Evolutionary conservation across 805 yeast genomes (phyloP), one percentile per base, ranked within the genome.

Genomic region (Pichia kluyveri): DNA sequence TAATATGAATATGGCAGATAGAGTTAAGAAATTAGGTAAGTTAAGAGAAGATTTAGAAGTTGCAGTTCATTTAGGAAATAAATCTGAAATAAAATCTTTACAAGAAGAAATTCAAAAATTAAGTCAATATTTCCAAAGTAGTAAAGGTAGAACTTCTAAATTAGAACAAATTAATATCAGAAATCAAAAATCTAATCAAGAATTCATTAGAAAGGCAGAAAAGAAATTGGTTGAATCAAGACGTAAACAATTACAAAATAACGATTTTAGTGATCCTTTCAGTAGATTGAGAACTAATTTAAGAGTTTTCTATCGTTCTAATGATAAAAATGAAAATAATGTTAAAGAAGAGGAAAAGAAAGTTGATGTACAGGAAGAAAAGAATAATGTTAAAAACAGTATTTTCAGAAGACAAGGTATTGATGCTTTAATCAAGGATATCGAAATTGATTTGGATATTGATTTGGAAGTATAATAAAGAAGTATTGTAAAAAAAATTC

Each of bases 241-340:
- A 55, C 79, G 67, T 56, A 62, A 55, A 54, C 72, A 48, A 70
- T 56, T 40, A 67, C 67, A 49, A 71, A 77, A 46, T 78, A 73
- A 57, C 19, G 60, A 56, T 41, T 56, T 60, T 42, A 62, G 55
- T 43, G 86, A 93, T 68, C 98, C 99, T 23, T 93, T 93, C 66
- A 79, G 85, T 55, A 80, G 98, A 63, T 76, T 93, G 60, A 83
- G 86, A 62, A 91, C 98, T 1, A 84, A 81, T 52, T 86, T 97
- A 1, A 79, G 86, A 58, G 79, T 87, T 51, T 91, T 87, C 66
- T 88, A 89, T 60, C 71, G 73, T 49, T 76, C 77, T 47, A 56
- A 50, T 5, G 79, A 74, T 52, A 72, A 73, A 52, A 76, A 73
- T 51, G 83, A 75, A 53, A 79, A 53, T n/a, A 47, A 41, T 11